Evolutionary conservation across 768 basidiomycete genomes (phyloP).

Genomic region (Amylocystis lapponica): DNA sequence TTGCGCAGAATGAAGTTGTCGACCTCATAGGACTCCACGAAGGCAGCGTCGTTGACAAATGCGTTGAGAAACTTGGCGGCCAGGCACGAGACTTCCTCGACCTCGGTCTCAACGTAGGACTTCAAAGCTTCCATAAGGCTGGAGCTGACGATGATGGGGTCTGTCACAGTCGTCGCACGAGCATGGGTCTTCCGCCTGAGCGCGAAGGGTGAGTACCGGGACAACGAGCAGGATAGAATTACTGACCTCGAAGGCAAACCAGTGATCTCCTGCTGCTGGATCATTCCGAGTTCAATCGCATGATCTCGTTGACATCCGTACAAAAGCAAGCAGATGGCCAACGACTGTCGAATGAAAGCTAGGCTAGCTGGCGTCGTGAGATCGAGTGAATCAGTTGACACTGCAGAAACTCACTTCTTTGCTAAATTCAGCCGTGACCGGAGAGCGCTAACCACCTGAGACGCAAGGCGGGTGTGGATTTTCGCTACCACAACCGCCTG

Average conservation of each 20-base stretch:
- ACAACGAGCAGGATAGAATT: no score
- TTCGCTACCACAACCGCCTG: conserved; percentile 42
- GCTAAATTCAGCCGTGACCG: conserved; percentile 21
- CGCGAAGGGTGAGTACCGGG: no score
- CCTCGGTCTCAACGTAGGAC: conserved; percentile 41
- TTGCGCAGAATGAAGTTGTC: conserved; percentile 71
- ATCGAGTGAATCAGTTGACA: neutral
- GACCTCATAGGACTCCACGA: conserved; percentile 60
- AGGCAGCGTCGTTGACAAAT: conserved; percentile 54
- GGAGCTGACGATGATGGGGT: conserved; percentile 57
- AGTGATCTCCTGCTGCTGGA: conserved; percentile 42
- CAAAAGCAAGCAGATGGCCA: conserved; percentile 55
- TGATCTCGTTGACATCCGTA: conserved; percentile 59
- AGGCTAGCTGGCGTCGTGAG: conserved; percentile 24
- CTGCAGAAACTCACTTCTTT: conserved; percentile 33
- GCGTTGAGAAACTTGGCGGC: conserved; percentile 57
- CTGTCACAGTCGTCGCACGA: conserved; percentile 38
- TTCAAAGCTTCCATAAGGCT: conserved; percentile 50
- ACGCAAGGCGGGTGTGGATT: conserved; percentile 41
- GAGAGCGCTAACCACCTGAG: conserved; percentile 34
- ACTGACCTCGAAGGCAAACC: conserved; percentile 54
- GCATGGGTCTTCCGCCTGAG: conserved; percentile 44
- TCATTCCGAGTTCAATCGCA: conserved; percentile 40
- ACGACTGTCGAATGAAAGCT: conserved; percentile 53
- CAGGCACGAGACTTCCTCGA: conserved; percentile 46